Percentiles rank a stretch among this genome's conserved stretches.
These are phyloP conservation scores for Coemansia sp. DNA, from an alignment of 192 early-diverging fungal species.

Conservation along the genomic window DNA sequence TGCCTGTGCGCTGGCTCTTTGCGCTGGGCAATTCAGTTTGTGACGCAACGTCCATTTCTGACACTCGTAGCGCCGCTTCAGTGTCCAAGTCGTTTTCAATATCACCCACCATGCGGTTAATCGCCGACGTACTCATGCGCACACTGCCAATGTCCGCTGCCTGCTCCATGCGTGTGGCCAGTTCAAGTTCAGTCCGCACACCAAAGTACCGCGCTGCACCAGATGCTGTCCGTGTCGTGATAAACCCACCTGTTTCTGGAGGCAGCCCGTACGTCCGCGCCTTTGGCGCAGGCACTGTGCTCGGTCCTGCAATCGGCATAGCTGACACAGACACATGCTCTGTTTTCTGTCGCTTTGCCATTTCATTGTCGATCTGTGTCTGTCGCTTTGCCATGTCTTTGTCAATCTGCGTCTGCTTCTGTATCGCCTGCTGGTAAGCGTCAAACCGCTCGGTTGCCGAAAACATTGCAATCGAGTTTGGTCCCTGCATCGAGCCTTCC, in stretches of 20 bases:
- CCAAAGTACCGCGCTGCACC: conserved; percentile 39
- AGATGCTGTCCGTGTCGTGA: conserved; percentile 26
- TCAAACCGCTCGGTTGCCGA: conserved; percentile 22
- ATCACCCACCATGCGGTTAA: conserved; percentile 36
- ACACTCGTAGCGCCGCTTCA: not conserved
- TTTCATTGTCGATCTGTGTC: not conserved
- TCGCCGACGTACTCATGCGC: conserved; percentile 23
- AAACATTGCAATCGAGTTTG: conserved; percentile 14
- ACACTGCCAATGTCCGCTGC: conserved; percentile 6
- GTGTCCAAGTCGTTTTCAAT: conserved; percentile 40
- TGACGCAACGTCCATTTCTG: conserved; percentile 11
- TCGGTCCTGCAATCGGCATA: not conserved
- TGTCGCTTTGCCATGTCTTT: conserved; percentile 8
- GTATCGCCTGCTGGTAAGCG: conserved; percentile 30
- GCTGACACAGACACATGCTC: not conserved
- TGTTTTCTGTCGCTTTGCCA: not conserved
- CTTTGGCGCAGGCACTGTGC: not conserved
- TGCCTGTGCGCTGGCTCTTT: not conserved
- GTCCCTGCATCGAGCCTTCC: not conserved
- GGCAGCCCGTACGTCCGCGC: conserved; percentile 29
- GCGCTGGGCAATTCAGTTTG: not conserved
- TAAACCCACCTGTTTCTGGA: conserved; percentile 42
- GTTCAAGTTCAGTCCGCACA: conserved; percentile 14
- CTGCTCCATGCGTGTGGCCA: conserved; percentile 18
- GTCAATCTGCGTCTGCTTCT: conserved; percentile 7